These are phyloP conservation scores for Cornus controversa DNA, from an alignment of 148 eudicot genomes.

Conservation along the genomic window DNA sequence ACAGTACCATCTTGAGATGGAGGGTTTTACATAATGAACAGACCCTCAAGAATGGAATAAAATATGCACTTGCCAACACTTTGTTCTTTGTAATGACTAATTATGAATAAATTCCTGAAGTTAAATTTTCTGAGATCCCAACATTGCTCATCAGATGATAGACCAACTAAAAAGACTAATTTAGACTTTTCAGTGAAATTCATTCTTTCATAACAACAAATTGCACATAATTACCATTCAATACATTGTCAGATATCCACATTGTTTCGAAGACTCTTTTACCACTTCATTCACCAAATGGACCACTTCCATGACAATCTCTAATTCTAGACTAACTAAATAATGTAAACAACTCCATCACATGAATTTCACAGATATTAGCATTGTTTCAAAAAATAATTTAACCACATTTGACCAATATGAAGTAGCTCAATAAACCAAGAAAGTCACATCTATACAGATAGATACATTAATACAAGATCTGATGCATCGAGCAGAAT, in stretches of 20 bases:
- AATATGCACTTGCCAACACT: no score
- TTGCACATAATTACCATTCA: neutral
- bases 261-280: neutral
- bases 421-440: slow-evolving; percentile 2
- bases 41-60: no score
- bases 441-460: slow-evolving; percentile 9
- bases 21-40: no score
- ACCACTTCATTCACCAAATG: neutral
- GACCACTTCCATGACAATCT: neutral
- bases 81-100: neutral
- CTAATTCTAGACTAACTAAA: neutral
- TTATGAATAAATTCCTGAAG: no score
- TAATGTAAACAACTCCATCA: neutral
- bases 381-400: neutral
- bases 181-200: neutral
- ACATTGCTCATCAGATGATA: neutral
- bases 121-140: neutral
- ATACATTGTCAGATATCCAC: neutral
- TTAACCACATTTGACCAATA: neutral
- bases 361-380: neutral
- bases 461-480: neutral
- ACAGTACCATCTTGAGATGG: no score
- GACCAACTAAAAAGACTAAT: neutral
- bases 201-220: neutral
- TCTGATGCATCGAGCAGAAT: neutral